A percentile compares a stretch with the other conserved stretches of the same genome.
Evolutionary conservation across 23 red algal genomes (phyloP).

Genomic region (Gracilaria gracilis): DNA sequence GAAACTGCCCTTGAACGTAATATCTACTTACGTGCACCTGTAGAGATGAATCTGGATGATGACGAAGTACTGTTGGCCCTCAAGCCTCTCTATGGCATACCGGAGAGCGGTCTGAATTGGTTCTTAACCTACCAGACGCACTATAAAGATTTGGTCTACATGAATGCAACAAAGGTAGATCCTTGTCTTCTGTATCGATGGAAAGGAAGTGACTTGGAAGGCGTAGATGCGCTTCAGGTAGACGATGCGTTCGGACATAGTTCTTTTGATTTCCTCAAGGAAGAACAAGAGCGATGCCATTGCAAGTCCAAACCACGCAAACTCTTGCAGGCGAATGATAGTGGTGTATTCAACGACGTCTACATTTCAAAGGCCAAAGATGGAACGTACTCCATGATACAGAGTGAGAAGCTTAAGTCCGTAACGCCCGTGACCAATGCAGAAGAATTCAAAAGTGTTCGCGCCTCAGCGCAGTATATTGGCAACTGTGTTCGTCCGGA

Average conservation of each 20-base stretch:
- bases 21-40: no score
- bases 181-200: no score
- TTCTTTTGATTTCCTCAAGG: slow-evolving; percentile 5
- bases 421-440: background rate
- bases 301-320: background rate
- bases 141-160: no score
- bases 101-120: no score
- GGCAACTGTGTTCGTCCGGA: background rate
- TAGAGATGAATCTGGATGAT: no score
- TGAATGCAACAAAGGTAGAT: no score
- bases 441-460: background rate
- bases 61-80: no score
- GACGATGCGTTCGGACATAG: slow-evolving; percentile 1
- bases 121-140: no score
- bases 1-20: background rate
- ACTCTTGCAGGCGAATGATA: background rate
- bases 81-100: no score
- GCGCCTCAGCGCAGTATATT: slow-evolving; percentile 16
- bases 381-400: background rate
- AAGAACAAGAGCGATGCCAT: slow-evolving; percentile 7
- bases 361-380: background rate
- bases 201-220: no score
- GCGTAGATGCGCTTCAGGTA: no score
- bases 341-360: background rate
- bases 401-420: background rate